Conservation (phyloP, 2,329 filamentous ascomycete species). For the Lachnellula occidentalis region DNA sequence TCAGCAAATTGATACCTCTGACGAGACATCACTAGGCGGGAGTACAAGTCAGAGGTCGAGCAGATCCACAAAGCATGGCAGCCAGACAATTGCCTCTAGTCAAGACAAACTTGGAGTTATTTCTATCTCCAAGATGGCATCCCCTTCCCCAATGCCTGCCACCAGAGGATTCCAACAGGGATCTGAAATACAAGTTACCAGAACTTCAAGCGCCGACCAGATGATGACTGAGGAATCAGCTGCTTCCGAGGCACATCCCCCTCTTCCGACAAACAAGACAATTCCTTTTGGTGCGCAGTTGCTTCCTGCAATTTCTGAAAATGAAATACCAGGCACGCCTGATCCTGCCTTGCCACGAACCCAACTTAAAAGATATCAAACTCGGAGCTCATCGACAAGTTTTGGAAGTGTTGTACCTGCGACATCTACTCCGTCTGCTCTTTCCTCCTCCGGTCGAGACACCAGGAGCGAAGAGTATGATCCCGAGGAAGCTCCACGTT, state of each 20-base stretch:
- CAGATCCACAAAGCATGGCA: neutral
- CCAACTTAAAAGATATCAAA: neutral
- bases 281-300: no score
- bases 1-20: conserved; percentile 31
- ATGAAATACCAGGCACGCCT: neutral
- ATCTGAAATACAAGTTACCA: neutral
- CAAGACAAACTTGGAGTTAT: neutral
- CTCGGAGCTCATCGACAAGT: neutral
- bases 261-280: neutral
- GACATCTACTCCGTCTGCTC: neutral
- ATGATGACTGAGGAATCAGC: neutral
- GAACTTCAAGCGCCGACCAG: neutral
- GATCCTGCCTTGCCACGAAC: neutral
- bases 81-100: neutral
- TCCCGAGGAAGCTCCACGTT: neutral
- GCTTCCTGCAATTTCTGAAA: neutral
- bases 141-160: neutral
- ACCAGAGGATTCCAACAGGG: neutral
- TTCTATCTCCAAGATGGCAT: neutral
- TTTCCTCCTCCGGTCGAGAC: neutral
- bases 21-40: conserved; percentile 15
- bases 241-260: neutral
- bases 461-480: neutral
- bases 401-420: neutral
- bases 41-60: neutral